phyloP scores from a whole-genome alignment of 2,329 filamentous ascomycete genomes.

The Calonectria crousiana region DNA sequence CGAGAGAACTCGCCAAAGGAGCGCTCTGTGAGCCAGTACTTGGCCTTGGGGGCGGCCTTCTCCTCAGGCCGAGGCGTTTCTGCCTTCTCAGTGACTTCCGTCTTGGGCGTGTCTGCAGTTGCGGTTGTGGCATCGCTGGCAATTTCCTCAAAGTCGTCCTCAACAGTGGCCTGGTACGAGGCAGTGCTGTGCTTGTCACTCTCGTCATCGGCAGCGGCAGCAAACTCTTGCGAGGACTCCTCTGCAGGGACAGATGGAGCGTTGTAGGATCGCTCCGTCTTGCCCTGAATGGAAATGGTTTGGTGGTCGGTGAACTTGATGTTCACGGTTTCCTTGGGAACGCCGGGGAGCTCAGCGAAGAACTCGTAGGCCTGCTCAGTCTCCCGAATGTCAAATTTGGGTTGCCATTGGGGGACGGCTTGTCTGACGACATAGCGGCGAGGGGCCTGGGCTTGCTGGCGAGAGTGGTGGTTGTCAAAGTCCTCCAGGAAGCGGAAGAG shows the following conservation, averaged over 20 bases:
- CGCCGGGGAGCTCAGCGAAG: slow-evolving; percentile 82
- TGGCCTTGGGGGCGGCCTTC: slow-evolving; percentile 57
- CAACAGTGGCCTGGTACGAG: slow-evolving; percentile 72
- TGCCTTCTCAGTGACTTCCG: neutral
- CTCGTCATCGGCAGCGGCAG: slow-evolving; percentile 71
- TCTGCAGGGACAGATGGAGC: slow-evolving; percentile 66
- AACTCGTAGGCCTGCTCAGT: slow-evolving; percentile 77
- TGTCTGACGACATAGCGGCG: slow-evolving; percentile 32
- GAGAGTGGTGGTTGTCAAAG: slow-evolving; percentile 67
- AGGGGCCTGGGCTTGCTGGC: slow-evolving; percentile 46
- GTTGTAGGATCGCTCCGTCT: slow-evolving; percentile 73
- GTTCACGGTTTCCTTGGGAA: slow-evolving; percentile 78
- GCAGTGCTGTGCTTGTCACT: slow-evolving; percentile 34
- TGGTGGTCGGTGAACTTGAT: slow-evolving; percentile 85
- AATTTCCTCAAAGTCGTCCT: slow-evolving; percentile 65
- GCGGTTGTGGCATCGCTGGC: slow-evolving; percentile 46
- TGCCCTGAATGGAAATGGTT: slow-evolving; percentile 78
- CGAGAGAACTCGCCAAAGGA: slow-evolving; percentile 76
- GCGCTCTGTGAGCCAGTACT: slow-evolving; percentile 80
- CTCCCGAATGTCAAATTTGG: slow-evolving; percentile 84
- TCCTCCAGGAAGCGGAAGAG: slow-evolving; percentile 75
- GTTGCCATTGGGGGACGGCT: slow-evolving; percentile 70
- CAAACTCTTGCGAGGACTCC: slow-evolving; percentile 65
- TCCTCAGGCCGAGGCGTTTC: slow-evolving; percentile 13
- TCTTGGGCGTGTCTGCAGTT: neutral